Base-by-base conservation (phyloP, 1,284 basidiomycete species). In the Leucoagaricus sp. region DNA sequence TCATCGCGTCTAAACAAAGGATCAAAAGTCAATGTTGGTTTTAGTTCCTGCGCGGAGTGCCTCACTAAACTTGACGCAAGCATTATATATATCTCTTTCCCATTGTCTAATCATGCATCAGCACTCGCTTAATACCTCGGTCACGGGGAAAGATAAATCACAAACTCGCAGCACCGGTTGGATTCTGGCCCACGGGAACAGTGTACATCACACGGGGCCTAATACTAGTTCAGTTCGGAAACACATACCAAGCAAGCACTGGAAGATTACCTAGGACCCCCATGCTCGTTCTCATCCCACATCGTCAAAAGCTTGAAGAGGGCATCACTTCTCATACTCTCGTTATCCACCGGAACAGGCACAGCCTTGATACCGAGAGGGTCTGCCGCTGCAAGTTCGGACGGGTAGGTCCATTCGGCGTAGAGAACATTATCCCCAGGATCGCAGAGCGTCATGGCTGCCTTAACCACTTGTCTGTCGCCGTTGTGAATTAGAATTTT, bases 121-220 rank as follows among this genome's bases (percentile, higher is more conserved):
- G 36, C 28, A 28, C 23, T 26, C 6, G 44, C 25, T 9, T 33
- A 4, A 53, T 33, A 60, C 21, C 36, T 29, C 15, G n/a, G 23
- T 29, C 23, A 33, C 13, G 23, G 8, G n/a, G 45, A 44, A 8
- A 44, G 42, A 29, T 40, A n/a, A n/a, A n/a, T n/a, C n/a, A n/a
- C n/a, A 36, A 13, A 73, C 84, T 71, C 57, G 87, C 85, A 23
- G 84, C 78, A 33, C 92, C 92, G 5, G 85, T 89, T 1, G 91
- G 91, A 70, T 94, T 94, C 72, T 94, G 91, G 26, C 86, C 86
- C 33, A 89, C 73, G 6, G 88, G 87, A 4, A 91, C 77, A 0
- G 84, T 87, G 68, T 93, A 93, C 67, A 93, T 77, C 17, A 94
- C 81, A 64, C 82, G 85, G 28, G 90, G 91, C 36, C 89, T 86